Evolutionary conservation across 2,329 filamentous ascomycete genomes (phyloP).

Genomic region (Diplodia mutila): DNA sequence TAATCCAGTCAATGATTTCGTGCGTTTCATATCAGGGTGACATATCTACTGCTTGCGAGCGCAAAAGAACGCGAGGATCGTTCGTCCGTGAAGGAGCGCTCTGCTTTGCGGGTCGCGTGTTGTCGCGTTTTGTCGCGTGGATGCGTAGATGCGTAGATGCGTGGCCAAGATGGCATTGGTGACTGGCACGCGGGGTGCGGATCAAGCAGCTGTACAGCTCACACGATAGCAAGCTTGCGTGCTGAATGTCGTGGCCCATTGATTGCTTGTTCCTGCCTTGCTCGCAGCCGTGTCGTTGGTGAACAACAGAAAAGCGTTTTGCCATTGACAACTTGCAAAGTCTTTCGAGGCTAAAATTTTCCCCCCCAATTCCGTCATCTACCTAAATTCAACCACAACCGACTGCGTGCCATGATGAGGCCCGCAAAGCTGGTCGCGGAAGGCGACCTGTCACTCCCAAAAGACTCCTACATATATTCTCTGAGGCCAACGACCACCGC

Average conservation of each 20-base stretch:
- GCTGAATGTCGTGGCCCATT: neutral
- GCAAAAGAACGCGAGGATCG: neutral
- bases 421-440: conserved; percentile 25
- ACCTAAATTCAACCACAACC: neutral
- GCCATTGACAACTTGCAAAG: neutral
- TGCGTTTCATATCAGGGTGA: conserved; percentile 61
- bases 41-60: conserved; percentile 34
- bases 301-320: neutral
- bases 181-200: neutral
- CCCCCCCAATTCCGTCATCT: conserved; percentile 9
- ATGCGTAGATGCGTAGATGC: neutral
- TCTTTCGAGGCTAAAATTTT: conserved; percentile 1
- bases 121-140: too few species aligned
- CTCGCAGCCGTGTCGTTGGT: neutral
- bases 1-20: conserved; percentile 44
- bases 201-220: neutral
- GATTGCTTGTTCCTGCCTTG: neutral
- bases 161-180: neutral
- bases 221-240: too few species aligned
- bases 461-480: conserved; percentile 46
- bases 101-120: neutral
- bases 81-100: too few species aligned
- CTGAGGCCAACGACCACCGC: conserved; percentile 38
- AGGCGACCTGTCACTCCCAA: conserved; percentile 36
- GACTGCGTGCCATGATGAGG: conserved; percentile 15